phyloP scores from a whole-genome alignment of 257 asterid species.

The Gynochthodes officinalis region DNA sequence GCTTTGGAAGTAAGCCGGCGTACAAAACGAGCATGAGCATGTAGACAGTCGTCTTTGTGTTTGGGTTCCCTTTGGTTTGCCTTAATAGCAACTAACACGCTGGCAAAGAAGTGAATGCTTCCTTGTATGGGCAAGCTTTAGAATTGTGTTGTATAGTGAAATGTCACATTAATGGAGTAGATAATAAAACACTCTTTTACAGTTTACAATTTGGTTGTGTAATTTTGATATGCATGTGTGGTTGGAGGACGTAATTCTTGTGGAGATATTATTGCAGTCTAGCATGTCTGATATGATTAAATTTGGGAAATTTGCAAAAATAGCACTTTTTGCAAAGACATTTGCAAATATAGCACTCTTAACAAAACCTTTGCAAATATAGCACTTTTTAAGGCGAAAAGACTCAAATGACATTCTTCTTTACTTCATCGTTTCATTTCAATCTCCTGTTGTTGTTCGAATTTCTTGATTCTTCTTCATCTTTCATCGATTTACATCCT shows the following conservation, averaged over 20 bases:
- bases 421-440: no score
- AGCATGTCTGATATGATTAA: no score
- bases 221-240: neutral
- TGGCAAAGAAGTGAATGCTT: neutral
- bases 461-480: no score
- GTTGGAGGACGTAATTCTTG: neutral
- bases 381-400: no score
- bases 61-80: neutral
- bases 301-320: no score
- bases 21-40: conserved; percentile 79
- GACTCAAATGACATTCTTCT: no score
- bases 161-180: neutral
- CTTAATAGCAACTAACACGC: neutral
- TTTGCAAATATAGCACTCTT: no score
- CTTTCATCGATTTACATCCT: no score
- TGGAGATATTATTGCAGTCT: neutral
- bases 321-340: no score
- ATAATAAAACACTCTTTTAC: neutral
- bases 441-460: no score
- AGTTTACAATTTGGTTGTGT: no score
- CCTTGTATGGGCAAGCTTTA: neutral
- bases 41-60: neutral
- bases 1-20: conserved; percentile 92
- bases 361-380: no score
- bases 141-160: neutral